These are phyloP conservation scores for Dictyostelium capitatum DNA, from an alignment of 78 protist genomes.

Conservation along the genomic window DNA sequence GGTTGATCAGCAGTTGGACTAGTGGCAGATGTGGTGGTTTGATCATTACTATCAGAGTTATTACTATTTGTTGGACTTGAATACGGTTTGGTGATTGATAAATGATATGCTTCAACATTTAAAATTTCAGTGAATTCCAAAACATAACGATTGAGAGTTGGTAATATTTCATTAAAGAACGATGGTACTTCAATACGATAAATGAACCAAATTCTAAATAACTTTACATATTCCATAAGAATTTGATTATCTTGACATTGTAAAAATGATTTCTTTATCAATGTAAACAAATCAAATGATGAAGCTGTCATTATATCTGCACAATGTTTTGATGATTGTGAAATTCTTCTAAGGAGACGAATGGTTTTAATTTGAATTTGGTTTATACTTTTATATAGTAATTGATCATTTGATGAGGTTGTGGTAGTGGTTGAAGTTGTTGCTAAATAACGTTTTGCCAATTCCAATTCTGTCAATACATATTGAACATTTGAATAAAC, in stretches of 20 bases:
- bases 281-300: background rate
- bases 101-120: constrained; percentile 27
- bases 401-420: background rate
- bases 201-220: constrained; percentile 36
- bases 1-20: background rate
- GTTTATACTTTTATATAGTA: background rate
- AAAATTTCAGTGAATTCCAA: constrained; percentile 15
- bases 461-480: background rate
- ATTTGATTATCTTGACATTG: constrained; percentile 25
- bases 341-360: constrained; percentile 60
- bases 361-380: constrained; percentile 26
- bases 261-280: background rate
- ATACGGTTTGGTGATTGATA: constrained; percentile 11
- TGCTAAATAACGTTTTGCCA: background rate
- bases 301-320: constrained; percentile 8
- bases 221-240: constrained; percentile 30
- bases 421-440: background rate
- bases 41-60: background rate
- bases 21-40: background rate
- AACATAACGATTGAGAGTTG: constrained; percentile 7
- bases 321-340: constrained; percentile 32
- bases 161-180: background rate
- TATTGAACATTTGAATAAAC: background rate
- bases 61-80: background rate
- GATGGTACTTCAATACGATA: constrained; percentile 15